Base-by-base conservation (phyloP, 495 filamentous ascomycete species). In the Tuber indicum region DNA sequence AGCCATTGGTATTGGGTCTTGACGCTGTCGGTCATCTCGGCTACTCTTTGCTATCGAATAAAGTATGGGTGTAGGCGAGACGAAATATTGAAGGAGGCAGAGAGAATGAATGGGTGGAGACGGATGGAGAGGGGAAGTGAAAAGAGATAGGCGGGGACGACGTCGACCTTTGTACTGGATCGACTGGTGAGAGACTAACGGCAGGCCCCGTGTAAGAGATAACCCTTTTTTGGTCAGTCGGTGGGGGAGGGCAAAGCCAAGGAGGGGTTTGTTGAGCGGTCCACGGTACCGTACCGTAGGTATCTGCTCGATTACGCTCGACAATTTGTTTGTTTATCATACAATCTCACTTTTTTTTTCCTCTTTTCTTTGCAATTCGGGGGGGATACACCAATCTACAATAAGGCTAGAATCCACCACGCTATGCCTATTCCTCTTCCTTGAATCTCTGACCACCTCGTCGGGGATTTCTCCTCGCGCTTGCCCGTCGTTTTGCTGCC, bases 1-100 rank as follows among this genome's bases (percentile, higher is more conserved):
- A 97, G 90, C 96, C 96, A 99, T 87, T 96, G 92, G 81, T 96
- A 92, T 87, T 91, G 92, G 86, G 92, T 94, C 85, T 88, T 78
- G 71, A 82, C 81, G 70, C 77, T 78, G 69, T 82, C 81, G 12
- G 77, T 74, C 78, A 80, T 80, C 46, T 76, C 72, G 76, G 36
- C 12, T 80, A 19, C 49, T 80, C 46, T 44, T 80, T 71, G 21
- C 21, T 74, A 62, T 6, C 39, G 17, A 12, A n/a, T 47, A 45
- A 39, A 66, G 58, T 47, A 66, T n/a, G 32, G 26, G 58, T 17
- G 62, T 49, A 36, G 71, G 39, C 26, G 49, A 75, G 45, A 49
- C n/a, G 21, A n/a, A 71, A 77, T 71, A 74, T 73, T 70, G 26
- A 77, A 72, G 26, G 74, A 72, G 71, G 74, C 71, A 71, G 69